phyloP scores from a whole-genome alignment of 768 basidiomycete genomes.

The Mycena floridula region DNA sequence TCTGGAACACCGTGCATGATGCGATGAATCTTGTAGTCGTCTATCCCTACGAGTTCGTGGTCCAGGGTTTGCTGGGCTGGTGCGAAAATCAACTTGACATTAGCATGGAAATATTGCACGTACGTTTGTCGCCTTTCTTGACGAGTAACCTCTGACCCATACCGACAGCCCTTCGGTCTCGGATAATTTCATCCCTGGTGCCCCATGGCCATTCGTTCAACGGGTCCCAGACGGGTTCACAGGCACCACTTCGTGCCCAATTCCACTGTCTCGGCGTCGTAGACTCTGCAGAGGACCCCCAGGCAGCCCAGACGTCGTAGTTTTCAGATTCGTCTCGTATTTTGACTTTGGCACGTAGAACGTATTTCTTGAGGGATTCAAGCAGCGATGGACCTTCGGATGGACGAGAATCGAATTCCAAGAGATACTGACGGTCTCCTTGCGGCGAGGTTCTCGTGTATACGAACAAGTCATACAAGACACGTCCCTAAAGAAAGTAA shows the following conservation, averaged over 20 bases:
- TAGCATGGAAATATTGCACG: slow-evolving; percentile 24
- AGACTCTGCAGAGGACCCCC: slow-evolving; percentile 45
- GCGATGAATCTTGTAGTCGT: slow-evolving; percentile 73
- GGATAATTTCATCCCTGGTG: slow-evolving; percentile 38
- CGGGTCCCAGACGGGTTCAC: slow-evolving; percentile 69
- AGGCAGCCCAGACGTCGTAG: slow-evolving; percentile 78
- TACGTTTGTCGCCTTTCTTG: slow-evolving; percentile 67
- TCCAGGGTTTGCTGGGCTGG: slow-evolving; percentile 49
- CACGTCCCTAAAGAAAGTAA: slow-evolving; percentile 58
- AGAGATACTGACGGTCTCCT: slow-evolving; percentile 49
- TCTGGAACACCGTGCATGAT: slow-evolving; percentile 85
- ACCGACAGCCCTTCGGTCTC: slow-evolving; percentile 64
- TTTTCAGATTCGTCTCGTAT: slow-evolving; percentile 72
- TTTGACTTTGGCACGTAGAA: slow-evolving; percentile 86
- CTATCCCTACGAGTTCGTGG: slow-evolving; percentile 39
- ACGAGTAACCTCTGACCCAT: slow-evolving; percentile 77
- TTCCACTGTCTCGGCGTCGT: slow-evolving; percentile 30
- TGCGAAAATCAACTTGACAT: neutral
- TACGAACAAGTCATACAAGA: slow-evolving; percentile 85
- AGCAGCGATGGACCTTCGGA: slow-evolving; percentile 58
- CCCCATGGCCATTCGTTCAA: slow-evolving; percentile 55
- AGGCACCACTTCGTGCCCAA: slow-evolving; percentile 63
- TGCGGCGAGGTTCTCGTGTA: slow-evolving; percentile 48
- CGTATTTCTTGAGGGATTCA: slow-evolving; percentile 72
- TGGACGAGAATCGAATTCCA: slow-evolving; percentile 64